Evolutionary conservation across 2,329 filamentous ascomycete genomes (phyloP), one percentile per base, ranked within the genome.

Genomic region (Thelonectria olida): DNA sequence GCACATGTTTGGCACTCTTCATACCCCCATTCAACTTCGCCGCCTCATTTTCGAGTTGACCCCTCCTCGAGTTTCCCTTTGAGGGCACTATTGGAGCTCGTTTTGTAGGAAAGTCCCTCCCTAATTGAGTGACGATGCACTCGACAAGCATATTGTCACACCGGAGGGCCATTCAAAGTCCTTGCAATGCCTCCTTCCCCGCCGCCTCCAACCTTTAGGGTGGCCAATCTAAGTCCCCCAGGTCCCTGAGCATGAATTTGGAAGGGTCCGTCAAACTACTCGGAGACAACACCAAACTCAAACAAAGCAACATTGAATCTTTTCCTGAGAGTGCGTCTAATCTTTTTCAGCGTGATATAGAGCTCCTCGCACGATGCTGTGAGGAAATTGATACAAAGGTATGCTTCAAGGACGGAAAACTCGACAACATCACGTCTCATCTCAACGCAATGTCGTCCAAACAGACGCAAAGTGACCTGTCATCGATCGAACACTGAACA

Each of bases 141-240:
- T 49, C 38, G 28, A 36, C 22, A 41, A 58, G 52, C 53, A 48
- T 51, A 42, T 52, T 64, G 64, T 69, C 66, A 69, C 67, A 71
- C 47, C 42, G 41, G 36, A 63, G 36, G 61, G 45, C 31, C 49
- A 31, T 58, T 41, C 34, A 49, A 49, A 19, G 28, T 54, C 38
- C 23, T 45, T 7, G 34, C 44, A 27, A 47, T 54, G 15, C 23
- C n/a, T 23, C 23, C 20, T n/a, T 27, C 42, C 20, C 42, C 42
- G 42, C 22, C 19, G 22, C 15, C 22, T 22, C 23, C 41, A 19
- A 48, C 19, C 38, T 39, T 27, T 44, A 41, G 23, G 38, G 27
- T 23, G 17, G 10, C n/a, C 36, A 17, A 51, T 25, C 15, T 27
- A 10, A 56, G 39, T 34, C 15, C 31, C 31, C 38, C 20, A 22